Evolutionary conservation across 192 early-diverging fungal genomes (phyloP).

Genomic region (Powellomyces hirtus): DNA sequence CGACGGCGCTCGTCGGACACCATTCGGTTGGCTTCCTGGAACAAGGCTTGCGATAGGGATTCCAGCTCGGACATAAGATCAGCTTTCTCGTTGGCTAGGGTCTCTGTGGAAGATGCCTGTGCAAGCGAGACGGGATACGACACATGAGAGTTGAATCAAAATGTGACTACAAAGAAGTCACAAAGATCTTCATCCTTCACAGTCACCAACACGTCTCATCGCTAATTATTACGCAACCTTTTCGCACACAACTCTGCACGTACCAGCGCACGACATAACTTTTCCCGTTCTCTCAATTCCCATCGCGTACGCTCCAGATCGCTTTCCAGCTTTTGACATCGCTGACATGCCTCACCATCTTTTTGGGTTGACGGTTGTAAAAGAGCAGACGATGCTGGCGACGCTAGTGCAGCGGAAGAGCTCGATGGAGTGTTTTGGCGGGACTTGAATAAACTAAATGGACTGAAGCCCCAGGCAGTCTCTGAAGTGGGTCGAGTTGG

Average conservation of each 20-base stretch:
- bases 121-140: background rate
- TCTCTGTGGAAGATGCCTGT: background rate
- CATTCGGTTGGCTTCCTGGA: slow-evolving; percentile 29
- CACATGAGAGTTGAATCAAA: no score
- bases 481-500: background rate
- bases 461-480: background rate
- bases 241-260: background rate
- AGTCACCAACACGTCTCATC: no score
- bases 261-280: slow-evolving; percentile 11
- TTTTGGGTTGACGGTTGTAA: background rate
- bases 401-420: background rate
- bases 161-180: background rate
- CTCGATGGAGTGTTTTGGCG: background rate
- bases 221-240: no score
- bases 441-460: background rate
- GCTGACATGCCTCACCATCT: background rate
- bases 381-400: no score
- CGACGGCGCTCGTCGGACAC: slow-evolving; percentile 18
- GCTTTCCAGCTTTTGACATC: background rate
- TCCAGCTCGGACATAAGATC: slow-evolving; percentile 12
- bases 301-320: background rate
- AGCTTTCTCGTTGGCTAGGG: background rate
- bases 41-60: slow-evolving; percentile 15
- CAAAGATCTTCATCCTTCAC: background rate
- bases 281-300: slow-evolving; percentile 17